Evolutionary conservation across 768 basidiomycete genomes (phyloP).

Genomic region (Collybiopsis luxurians): DNA sequence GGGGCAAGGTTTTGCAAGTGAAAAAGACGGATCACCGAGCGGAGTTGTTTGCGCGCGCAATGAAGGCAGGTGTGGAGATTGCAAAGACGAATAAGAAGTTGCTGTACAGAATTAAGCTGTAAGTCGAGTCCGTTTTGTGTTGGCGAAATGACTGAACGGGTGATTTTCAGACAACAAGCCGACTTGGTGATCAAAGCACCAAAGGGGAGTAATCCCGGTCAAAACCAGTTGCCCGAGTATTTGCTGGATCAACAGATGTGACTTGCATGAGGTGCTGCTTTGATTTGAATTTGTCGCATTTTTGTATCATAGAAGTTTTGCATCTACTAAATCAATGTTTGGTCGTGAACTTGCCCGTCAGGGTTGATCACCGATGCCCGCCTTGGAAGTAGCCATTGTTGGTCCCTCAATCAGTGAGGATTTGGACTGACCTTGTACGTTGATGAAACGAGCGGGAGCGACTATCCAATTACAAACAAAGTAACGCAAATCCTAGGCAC

Average conservation of each 20-base stretch:
- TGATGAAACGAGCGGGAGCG: too few relatives aligned
- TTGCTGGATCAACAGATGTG: not conserved
- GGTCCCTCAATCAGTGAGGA: too few relatives aligned
- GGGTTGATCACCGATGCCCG: too few relatives aligned
- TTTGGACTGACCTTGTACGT: too few relatives aligned
- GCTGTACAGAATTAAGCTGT: conserved; percentile 83
- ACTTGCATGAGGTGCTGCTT: not conserved
- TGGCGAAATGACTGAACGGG: not conserved
- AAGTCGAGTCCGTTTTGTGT: conserved; percentile 7
- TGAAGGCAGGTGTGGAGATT: conserved; percentile 71
- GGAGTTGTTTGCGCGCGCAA: conserved; percentile 71
- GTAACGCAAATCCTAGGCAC: too few relatives aligned
- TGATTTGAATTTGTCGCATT: too few relatives aligned
- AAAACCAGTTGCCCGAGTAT: not conserved
- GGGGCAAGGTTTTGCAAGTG: conserved; percentile 84
- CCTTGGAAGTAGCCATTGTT: too few relatives aligned
- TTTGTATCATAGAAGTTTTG: too few relatives aligned
- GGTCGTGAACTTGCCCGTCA: too few relatives aligned
- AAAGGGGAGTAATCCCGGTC: conserved; percentile 25
- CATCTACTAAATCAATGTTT: too few relatives aligned
- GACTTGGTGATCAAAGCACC: conserved; percentile 71
- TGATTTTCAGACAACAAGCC: conserved; percentile 64
- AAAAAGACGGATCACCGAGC: conserved; percentile 77
- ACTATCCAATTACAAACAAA: too few relatives aligned
- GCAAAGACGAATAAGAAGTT: conserved; percentile 74